Evolutionary conservation across 2,329 filamentous ascomycete genomes (phyloP).

Genomic region (Diaporthe helianthi): DNA sequence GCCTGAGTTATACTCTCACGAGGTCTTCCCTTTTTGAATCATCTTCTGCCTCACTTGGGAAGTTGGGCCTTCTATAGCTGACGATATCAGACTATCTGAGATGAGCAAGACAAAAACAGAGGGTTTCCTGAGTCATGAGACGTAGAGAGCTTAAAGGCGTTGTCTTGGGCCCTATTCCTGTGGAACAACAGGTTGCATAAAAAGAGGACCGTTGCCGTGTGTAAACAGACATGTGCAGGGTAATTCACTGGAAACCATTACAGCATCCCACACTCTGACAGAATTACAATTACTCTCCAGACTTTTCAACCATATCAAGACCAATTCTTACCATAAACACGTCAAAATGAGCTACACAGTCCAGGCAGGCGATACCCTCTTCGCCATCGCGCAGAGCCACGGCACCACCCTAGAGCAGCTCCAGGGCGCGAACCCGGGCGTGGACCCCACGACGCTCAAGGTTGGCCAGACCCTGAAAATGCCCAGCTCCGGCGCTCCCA

Average conservation of each 20-base stretch:
- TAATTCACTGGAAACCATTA: not conserved
- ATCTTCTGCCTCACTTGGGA: not conserved
- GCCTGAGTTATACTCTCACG: not conserved
- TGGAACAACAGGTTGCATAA: not conserved
- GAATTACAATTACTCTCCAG: not conserved
- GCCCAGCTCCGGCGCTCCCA: not conserved
- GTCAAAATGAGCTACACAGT: conserved; percentile 20
- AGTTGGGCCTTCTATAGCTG: not conserved
- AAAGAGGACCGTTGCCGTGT: not conserved
- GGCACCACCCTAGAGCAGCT: not conserved
- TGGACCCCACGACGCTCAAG: conserved; percentile 4
- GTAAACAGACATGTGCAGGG: not conserved
- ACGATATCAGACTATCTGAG: not conserved
- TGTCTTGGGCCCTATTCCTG: not conserved
- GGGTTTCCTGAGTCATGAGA: not conserved
- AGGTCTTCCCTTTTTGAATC: not conserved
- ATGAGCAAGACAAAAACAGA: not conserved
- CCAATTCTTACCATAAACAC: not conserved
- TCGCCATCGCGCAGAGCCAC: conserved; percentile 13
- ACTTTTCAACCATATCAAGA: not conserved
- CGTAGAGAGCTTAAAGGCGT: not conserved
- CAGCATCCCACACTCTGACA: not conserved
- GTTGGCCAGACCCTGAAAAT: conserved; percentile 12
- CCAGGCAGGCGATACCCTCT: conserved; percentile 15
- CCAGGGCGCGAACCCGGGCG: conserved; percentile 8